phyloP scores from a whole-genome alignment of 2,329 filamentous ascomycete species.

The Fonsecaea pugnacius region DNA sequence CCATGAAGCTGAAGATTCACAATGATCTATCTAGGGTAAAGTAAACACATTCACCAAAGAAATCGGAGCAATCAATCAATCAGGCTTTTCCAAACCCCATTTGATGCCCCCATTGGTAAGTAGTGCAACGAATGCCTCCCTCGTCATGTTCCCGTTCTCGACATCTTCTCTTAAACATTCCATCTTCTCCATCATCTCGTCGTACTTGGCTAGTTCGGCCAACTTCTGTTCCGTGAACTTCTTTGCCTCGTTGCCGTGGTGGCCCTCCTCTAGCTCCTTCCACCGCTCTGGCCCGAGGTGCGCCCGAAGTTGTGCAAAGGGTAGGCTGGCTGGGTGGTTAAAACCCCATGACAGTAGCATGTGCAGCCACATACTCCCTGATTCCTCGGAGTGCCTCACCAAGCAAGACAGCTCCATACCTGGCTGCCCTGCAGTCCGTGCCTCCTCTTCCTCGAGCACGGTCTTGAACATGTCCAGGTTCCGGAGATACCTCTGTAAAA shows the following conservation, averaged over 20 bases:
- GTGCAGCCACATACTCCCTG: slow-evolving; percentile 46
- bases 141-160: slow-evolving; percentile 22
- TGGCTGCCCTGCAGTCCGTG: too few relatives aligned
- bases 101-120: neutral
- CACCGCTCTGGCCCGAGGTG: slow-evolving; percentile 11
- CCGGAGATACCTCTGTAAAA: too few relatives aligned
- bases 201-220: slow-evolving; percentile 21
- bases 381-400: slow-evolving; percentile 42
- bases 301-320: slow-evolving; percentile 39
- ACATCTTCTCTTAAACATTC: slow-evolving; percentile 16
- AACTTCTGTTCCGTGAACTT: slow-evolving; percentile 18
- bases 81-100: slow-evolving; percentile 19
- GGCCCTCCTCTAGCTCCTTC: slow-evolving; percentile 15
- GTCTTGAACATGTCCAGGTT: too few relatives aligned
- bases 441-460: too few relatives aligned
- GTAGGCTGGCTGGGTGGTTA: slow-evolving; percentile 41
- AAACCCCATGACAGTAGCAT: slow-evolving; percentile 44
- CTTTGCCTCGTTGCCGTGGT: slow-evolving; percentile 1
- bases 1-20: too few relatives aligned
- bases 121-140: slow-evolving; percentile 16
- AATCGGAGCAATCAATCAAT: neutral
- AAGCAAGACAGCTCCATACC: slow-evolving; percentile 42
- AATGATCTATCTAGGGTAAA: too few relatives aligned
- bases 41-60: too few relatives aligned
- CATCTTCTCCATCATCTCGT: slow-evolving; percentile 21